Percentiles rank a stretch among this genome's conserved stretches.
These are phyloP conservation scores for Rostrohypoxylon terebratum DNA, from an alignment of 495 filamentous ascomycete species.

Conservation along the genomic window DNA sequence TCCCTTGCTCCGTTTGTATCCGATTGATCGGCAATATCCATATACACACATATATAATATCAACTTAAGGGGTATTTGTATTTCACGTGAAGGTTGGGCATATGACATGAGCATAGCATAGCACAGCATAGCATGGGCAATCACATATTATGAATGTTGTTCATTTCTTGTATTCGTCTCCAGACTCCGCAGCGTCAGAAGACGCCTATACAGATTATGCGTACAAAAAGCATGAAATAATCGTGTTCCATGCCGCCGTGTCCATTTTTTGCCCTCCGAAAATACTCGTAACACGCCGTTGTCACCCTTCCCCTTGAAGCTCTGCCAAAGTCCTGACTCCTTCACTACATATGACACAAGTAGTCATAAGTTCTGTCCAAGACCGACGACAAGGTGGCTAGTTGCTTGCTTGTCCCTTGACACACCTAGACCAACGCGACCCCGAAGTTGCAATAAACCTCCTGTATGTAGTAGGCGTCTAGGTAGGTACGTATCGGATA, in stretches of 20 bases:
- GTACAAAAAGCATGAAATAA: slow-evolving; percentile 44
- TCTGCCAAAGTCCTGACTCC: slow-evolving; percentile 27
- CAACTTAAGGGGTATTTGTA: neutral
- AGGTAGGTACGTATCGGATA: neutral
- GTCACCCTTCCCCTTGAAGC: slow-evolving; percentile 18
- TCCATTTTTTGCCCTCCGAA: slow-evolving; percentile 36
- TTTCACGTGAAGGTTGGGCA: neutral
- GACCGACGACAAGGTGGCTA: slow-evolving; percentile 11
- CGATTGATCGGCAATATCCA: slow-evolving; percentile 27
- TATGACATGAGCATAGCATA: neutral
- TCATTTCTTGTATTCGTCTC: slow-evolving; percentile 34
- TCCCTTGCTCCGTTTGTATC: slow-evolving; percentile 23
- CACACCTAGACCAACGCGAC: neutral
- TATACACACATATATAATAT: no score
- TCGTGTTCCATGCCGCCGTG: slow-evolving; percentile 42
- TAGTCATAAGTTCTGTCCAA: slow-evolving; percentile 7
- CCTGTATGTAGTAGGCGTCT: neutral
- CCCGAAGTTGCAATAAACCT: neutral
- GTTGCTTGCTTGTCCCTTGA: slow-evolving; percentile 6
- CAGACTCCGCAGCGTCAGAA: slow-evolving; percentile 26
- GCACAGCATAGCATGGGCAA: neutral
- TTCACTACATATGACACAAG: slow-evolving; percentile 12
- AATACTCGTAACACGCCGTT: slow-evolving; percentile 35
- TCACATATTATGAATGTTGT: slow-evolving; percentile 5
- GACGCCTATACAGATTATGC: slow-evolving; percentile 43